Evolutionary conservation across 148 eudicot species (phyloP).

Genomic region (Rhododendron molle): DNA sequence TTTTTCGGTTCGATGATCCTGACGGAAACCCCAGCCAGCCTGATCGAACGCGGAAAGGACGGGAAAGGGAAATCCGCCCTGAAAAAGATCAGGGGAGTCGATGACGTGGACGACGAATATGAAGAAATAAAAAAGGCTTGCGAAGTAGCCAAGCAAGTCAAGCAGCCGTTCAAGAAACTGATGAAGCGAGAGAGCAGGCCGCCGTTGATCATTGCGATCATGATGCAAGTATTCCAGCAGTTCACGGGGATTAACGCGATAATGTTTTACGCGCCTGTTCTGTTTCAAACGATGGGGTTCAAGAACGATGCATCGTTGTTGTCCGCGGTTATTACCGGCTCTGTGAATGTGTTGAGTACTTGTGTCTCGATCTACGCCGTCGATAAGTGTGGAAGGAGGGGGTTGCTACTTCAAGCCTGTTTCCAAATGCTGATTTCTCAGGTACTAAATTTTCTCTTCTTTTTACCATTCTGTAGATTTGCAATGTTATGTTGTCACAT

Average conservation of each 20-base stretch:
- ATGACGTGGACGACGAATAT: slow-evolving; percentile 34
- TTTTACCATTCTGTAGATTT: neutral
- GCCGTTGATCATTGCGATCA: slow-evolving; percentile 24
- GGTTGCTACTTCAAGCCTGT: slow-evolving; percentile 50
- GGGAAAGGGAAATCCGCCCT: slow-evolving; percentile 26
- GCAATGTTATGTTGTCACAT: neutral
- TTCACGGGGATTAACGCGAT: slow-evolving; percentile 58
- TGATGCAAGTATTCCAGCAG: slow-evolving; percentile 55
- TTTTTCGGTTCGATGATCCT: slow-evolving; percentile 46
- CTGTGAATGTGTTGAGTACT: slow-evolving; percentile 40
- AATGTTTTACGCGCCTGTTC: slow-evolving; percentile 61
- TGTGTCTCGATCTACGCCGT: slow-evolving; percentile 41
- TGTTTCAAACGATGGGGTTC: slow-evolving; percentile 58
- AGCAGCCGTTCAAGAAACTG: slow-evolving; percentile 40
- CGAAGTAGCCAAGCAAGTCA: slow-evolving; percentile 27
- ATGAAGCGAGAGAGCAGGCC: slow-evolving; percentile 34
- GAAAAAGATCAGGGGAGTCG: slow-evolving; percentile 38
- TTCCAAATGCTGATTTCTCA: slow-evolving; percentile 51
- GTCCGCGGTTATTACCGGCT: slow-evolving; percentile 44
- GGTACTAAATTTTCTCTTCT: slow-evolving; percentile 8
- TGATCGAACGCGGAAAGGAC: slow-evolving; percentile 31
- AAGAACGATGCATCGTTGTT: slow-evolving; percentile 38
- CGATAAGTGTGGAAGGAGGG: slow-evolving; percentile 47
- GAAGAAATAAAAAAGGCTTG: slow-evolving; percentile 32
- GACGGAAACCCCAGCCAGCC: slow-evolving; percentile 48